Conservation (phyloP, 179 eudicot species). For the Patellifolia procumbens region DNA sequence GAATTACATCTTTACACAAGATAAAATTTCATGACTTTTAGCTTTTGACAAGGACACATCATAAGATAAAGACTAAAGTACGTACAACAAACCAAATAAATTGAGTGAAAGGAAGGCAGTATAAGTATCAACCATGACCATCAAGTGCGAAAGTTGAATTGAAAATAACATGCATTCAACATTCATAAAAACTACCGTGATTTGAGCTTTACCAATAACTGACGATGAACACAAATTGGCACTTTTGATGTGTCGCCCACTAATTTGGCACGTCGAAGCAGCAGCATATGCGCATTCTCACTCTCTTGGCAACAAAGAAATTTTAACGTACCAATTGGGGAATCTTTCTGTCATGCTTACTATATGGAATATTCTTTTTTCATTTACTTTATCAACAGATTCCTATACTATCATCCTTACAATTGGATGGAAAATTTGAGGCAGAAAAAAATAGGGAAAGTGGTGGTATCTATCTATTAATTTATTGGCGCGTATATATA, state of each 20-base stretch:
- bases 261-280: constrained; percentile 11
- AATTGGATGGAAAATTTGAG: not conserved
- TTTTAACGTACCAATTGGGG: constrained; percentile 5
- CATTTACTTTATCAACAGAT: not conserved
- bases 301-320: not conserved
- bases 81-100: not conserved
- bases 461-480: too few relatives aligned
- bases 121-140: too few relatives aligned
- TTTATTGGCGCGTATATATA: too few relatives aligned
- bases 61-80: not conserved
- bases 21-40: constrained; percentile 13
- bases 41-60: constrained; percentile 20
- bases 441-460: too few relatives aligned
- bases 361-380: not conserved
- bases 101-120: constrained; percentile 9
- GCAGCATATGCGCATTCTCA: constrained; percentile 5
- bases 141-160: constrained; percentile 25
- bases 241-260: constrained; percentile 37
- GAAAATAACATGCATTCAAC: not conserved
- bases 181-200: constrained; percentile 15
- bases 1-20: not conserved
- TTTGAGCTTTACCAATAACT: constrained; percentile 14
- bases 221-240: constrained; percentile 20
- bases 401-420: not conserved
- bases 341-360: not conserved